Evolutionary conservation across 2,329 filamentous ascomycete genomes (phyloP), one percentile per base, ranked within the genome.

Genomic region (Pyrenophora seminiperda): DNA sequence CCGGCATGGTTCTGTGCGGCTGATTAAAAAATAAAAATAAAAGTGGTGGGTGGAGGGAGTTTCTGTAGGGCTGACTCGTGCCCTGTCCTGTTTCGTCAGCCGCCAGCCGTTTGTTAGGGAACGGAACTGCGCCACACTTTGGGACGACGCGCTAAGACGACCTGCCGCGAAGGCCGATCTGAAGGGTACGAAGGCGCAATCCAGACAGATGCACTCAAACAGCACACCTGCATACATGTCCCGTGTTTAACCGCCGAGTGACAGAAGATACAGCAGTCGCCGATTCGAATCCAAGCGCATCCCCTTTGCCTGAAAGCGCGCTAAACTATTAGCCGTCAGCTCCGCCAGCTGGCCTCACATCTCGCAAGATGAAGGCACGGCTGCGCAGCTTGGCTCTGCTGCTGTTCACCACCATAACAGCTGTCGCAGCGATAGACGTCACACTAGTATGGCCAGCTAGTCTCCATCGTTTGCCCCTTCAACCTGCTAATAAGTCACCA

Each of bases 391-490:
- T 61, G 47, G 63, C 60, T 48, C 58, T 73, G 58, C 66, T 74
- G 54, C 58, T 73, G 42, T 56, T 68, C 44, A 66, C 66, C 7
- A 63, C 58, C 22, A 55, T 72, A 37, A 61, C 66, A 42, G 66
- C 66, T 24, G 69, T 71, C 15, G 50, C 63, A 41, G 73, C 72
- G 31, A 66, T 73, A 44, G 73, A 75, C 42, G 63, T 75, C 14
- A 63, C 62, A 13, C 41, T 75, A 19, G 45, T 53, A 44, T 5
- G 14, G 3, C 13, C 7, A 4, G 3, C 13, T 7, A 4, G 1
- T 17, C 7, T 27, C 3, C 11, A 7, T 4, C 9, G 2, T 39
- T 5, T 4, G 13, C 19, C 4, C n/a, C 9, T 17, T 31, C 10
- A 11, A 13, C 24, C 11, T 24, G 34, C 50, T 52, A 48, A 56